Evolutionary conservation across 345 rosid species (phyloP).

Genomic region (Geranium brycei): DNA sequence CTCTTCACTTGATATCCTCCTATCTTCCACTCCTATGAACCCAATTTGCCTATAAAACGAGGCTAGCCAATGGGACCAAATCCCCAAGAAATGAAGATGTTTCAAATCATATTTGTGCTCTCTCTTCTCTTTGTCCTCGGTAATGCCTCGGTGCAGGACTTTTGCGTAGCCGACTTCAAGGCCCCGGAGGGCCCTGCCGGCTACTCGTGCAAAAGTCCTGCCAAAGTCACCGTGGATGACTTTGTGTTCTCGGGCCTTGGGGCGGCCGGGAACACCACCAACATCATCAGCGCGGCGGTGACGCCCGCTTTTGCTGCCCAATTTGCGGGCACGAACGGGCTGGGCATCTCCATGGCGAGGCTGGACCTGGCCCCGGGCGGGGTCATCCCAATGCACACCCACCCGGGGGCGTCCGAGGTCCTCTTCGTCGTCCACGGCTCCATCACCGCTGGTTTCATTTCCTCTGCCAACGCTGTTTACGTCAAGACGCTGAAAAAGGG

Average conservation of each 20-base stretch:
- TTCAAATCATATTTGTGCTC: neutral
- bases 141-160: neutral
- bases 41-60: neutral
- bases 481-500: conserved; percentile 38
- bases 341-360: conserved; percentile 63
- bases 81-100: neutral
- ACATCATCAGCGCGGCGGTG: conserved; percentile 64
- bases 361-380: conserved; percentile 61
- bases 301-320: conserved; percentile 52
- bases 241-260: conserved; percentile 55
- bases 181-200: neutral
- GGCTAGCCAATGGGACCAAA: neutral
- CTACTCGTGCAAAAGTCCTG: conserved; percentile 41
- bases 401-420: conserved; percentile 59
- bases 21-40: neutral
- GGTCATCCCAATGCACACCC: conserved; percentile 73
- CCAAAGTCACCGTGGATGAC: conserved; percentile 40
- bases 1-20: neutral
- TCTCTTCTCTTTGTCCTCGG: neutral
- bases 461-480: conserved; percentile 54
- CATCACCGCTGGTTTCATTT: conserved; percentile 66
- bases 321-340: conserved; percentile 60
- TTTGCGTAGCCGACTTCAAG: neutral
- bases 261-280: conserved; percentile 43
- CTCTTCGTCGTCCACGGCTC: conserved; percentile 43